These are phyloP conservation scores for Cardamine chenopodiifolia DNA, from an alignment of 345 rosid species.

Conservation along the genomic window DNA sequence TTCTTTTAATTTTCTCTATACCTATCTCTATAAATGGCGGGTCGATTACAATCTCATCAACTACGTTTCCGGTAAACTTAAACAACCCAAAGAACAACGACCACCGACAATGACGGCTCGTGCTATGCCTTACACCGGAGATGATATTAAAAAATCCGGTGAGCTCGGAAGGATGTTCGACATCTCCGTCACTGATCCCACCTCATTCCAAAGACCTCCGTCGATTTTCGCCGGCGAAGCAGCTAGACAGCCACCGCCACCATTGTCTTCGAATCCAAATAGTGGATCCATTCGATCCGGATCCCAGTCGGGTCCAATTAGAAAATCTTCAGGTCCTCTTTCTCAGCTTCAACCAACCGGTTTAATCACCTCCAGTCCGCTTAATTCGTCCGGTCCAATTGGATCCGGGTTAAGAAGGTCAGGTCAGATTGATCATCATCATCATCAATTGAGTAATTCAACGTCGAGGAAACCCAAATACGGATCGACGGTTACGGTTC, in stretches of 20 bases:
- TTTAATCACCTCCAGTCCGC: slow-evolving; percentile 83
- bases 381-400: slow-evolving; percentile 50
- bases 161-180: slow-evolving; percentile 96
- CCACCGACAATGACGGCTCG: slow-evolving; percentile 81
- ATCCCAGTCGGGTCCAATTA: slow-evolving; percentile 70
- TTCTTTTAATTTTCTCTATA: too few species aligned
- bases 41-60: slow-evolving; percentile 85
- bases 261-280: slow-evolving; percentile 62
- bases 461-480: slow-evolving; percentile 59
- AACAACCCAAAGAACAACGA: slow-evolving; percentile 66
- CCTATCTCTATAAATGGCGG: slow-evolving; percentile 56
- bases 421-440: slow-evolving; percentile 77
- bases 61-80: slow-evolving; percentile 84
- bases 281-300: slow-evolving; percentile 93
- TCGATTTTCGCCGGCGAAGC: slow-evolving; percentile 45
- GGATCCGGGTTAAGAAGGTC: slow-evolving; percentile 57
- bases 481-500: slow-evolving; percentile 82
- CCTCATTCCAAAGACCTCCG: slow-evolving; percentile 48
- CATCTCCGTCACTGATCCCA: slow-evolving; percentile 56
- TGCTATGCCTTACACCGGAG: slow-evolving; percentile 88
- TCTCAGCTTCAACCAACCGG: slow-evolving; percentile 82
- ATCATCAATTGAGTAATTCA: slow-evolving; percentile 42
- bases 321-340: slow-evolving; percentile 77
- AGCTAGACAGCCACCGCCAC: slow-evolving; percentile 52
- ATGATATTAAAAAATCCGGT: slow-evolving; percentile 90